Evolutionary conservation across 2,329 filamentous ascomycete genomes (phyloP).

Genomic region (Hortaea sp.): DNA sequence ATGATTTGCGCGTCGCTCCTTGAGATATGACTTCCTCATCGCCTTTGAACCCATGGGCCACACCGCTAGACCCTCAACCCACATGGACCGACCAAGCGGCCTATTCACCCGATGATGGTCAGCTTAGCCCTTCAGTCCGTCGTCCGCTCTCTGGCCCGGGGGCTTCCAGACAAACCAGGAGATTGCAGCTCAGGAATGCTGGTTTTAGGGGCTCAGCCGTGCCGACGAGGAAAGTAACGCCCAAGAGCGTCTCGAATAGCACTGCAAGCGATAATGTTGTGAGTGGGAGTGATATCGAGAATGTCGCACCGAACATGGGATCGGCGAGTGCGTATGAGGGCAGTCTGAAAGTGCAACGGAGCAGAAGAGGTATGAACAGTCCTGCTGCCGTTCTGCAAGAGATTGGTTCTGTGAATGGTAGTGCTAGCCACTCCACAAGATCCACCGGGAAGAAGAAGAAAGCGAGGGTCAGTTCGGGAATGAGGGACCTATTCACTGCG

Average conservation of each 20-base stretch:
- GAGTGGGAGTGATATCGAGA: slow-evolving; percentile 7
- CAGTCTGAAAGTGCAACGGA: slow-evolving; percentile 12
- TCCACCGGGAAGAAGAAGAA: slow-evolving; percentile 3
- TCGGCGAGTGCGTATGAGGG: slow-evolving; percentile 2
- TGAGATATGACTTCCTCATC: too few relatives aligned
- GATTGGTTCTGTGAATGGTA: slow-evolving; percentile 14
- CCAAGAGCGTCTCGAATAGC: slow-evolving; percentile 15
- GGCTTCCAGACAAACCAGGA: slow-evolving; percentile 16
- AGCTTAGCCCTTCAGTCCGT: too few relatives aligned
- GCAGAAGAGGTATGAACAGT: too few relatives aligned
- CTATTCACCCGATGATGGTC: too few relatives aligned
- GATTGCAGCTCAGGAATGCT: slow-evolving; percentile 26
- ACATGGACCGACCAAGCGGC: too few relatives aligned
- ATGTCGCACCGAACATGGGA: slow-evolving; percentile 7
- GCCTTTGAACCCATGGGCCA: too few relatives aligned
- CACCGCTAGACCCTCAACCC: too few relatives aligned
- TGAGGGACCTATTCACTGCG: slow-evolving; percentile 4
- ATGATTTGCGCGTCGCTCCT: too few relatives aligned
- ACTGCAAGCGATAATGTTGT: slow-evolving; percentile 4
- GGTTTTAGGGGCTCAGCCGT: slow-evolving; percentile 24
- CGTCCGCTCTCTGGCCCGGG: slow-evolving; percentile 12
- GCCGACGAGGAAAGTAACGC: slow-evolving; percentile 23
- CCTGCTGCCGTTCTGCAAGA: slow-evolving; percentile 17
- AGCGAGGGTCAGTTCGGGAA: slow-evolving; percentile 10
- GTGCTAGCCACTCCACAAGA: slow-evolving; percentile 2